These are phyloP conservation scores for Xylariaceae sp. DNA, from an alignment of 2,329 filamentous ascomycete species.

Conservation along the genomic window DNA sequence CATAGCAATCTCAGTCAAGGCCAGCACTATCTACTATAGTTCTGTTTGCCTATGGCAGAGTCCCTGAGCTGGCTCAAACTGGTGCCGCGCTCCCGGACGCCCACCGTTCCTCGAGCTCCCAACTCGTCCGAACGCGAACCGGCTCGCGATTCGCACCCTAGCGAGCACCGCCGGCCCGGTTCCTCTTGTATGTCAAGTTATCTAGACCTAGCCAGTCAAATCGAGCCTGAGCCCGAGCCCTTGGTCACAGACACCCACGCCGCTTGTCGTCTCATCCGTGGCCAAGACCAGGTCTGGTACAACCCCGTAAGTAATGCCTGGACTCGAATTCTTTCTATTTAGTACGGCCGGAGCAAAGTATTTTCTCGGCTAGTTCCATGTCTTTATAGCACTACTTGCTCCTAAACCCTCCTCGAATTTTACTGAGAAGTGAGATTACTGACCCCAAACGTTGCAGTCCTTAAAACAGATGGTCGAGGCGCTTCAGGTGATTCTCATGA, in stretches of 20 bases:
- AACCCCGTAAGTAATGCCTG: slow-evolving; percentile 40
- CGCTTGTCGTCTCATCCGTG: slow-evolving; percentile 28
- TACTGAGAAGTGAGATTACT: too few relatives aligned
- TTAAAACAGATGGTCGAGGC: slow-evolving; percentile 52
- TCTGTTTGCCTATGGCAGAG: slow-evolving; percentile 11
- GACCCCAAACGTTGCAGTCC: slow-evolving; percentile 26
- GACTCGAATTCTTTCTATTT: background rate
- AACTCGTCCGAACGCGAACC: slow-evolving; percentile 17
- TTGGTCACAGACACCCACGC: slow-evolving; percentile 4
- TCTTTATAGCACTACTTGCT: too few relatives aligned
- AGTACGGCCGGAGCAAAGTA: too few relatives aligned
- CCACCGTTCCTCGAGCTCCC: slow-evolving; percentile 26
- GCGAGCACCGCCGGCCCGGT: slow-evolving; percentile 19
- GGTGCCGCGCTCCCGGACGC: slow-evolving; percentile 32
- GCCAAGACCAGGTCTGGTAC: slow-evolving; percentile 42
- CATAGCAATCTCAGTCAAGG: too few relatives aligned
- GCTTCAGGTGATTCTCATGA: slow-evolving; percentile 51
- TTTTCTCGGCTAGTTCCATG: too few relatives aligned
- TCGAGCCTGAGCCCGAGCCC: slow-evolving; percentile 14
- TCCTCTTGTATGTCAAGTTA: slow-evolving; percentile 33
- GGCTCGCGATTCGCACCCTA: slow-evolving; percentile 6
- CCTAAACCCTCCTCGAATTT: too few relatives aligned
- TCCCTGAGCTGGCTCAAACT: slow-evolving; percentile 34
- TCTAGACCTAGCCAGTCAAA: slow-evolving; percentile 25
- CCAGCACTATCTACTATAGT: background rate